Percentiles rank a stretch among this genome's conserved stretches.
Evolutionary conservation across 2,329 filamentous ascomycete species (phyloP).

Genomic region (Amauroascus niger): DNA sequence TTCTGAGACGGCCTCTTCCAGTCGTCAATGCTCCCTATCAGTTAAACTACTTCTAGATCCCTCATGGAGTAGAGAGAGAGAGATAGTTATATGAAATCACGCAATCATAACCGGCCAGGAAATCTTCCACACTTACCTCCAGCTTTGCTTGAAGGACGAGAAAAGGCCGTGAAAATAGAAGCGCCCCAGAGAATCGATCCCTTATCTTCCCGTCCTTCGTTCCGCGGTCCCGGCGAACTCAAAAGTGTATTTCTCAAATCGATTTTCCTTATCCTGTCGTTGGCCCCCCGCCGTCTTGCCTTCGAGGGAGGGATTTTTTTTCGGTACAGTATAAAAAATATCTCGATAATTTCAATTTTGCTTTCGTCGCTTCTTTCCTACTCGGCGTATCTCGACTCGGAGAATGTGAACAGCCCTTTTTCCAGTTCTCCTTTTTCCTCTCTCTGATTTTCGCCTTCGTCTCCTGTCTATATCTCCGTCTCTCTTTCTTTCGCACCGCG

Average conservation of each 20-base stretch:
- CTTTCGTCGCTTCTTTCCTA: background rate
- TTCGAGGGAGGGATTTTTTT: background rate
- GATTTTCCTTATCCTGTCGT: background rate
- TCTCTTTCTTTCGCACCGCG: background rate
- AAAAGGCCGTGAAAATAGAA: background rate
- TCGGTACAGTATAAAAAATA: background rate
- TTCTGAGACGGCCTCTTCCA: no score
- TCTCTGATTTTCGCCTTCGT: background rate
- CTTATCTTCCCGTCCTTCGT: constrained; percentile 6
- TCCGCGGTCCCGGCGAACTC: constrained; percentile 1
- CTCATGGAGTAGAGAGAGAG: background rate
- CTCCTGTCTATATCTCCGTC: background rate
- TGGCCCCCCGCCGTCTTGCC: background rate
- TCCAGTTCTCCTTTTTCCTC: background rate
- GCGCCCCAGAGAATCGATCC: background rate
- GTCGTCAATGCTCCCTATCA: no score
- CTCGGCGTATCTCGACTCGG: background rate
- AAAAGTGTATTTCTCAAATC: background rate
- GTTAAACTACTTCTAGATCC: no score
- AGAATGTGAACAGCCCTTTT: constrained; percentile 1
- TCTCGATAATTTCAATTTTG: background rate
- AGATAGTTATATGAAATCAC: background rate
- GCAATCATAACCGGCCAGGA: background rate
- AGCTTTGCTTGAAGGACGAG: background rate
- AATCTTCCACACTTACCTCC: background rate